These are phyloP conservation scores for Apostasia ramifera DNA, from an alignment of 106 monocot species.

Conservation along the genomic window DNA sequence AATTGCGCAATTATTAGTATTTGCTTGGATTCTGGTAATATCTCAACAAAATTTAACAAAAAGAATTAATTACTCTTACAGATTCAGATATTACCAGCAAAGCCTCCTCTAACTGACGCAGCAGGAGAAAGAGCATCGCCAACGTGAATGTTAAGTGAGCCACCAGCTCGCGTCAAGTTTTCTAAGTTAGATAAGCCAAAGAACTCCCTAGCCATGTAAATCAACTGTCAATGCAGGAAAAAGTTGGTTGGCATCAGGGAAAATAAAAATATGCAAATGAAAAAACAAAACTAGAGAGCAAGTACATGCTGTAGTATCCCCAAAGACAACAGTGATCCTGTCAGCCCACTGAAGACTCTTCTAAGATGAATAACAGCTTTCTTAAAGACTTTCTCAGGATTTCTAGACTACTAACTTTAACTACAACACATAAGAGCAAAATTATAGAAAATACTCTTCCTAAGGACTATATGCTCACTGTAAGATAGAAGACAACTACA, in stretches of 20 bases:
- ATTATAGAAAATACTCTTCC: too few species aligned
- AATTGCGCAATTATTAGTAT: too few species aligned
- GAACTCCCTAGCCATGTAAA: constrained; percentile 75
- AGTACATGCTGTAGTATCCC: neutral
- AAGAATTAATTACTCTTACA: neutral
- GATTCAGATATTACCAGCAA: constrained; percentile 55
- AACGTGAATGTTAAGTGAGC: constrained; percentile 61
- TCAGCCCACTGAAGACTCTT: neutral
- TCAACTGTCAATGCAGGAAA: constrained; percentile 33
- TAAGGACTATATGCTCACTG: too few species aligned
- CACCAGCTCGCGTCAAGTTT: constrained; percentile 46
- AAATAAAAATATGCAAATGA: neutral
- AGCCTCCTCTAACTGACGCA: constrained; percentile 63
- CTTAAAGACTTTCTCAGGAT: too few species aligned
- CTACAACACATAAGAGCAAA: too few species aligned
- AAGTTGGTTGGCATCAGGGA: neutral
- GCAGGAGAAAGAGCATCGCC: constrained; percentile 82
- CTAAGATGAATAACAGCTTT: too few species aligned
- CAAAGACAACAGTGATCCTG: constrained; percentile 1
- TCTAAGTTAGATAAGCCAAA: constrained; percentile 74
- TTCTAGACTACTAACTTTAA: too few species aligned
- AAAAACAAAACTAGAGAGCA: neutral
- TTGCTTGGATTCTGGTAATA: neutral
- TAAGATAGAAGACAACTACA: too few species aligned
- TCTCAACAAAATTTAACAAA: neutral